Base-by-base conservation (phyloP, 495 filamentous ascomycete genomes). In the Rhypophila decipiens region DNA sequence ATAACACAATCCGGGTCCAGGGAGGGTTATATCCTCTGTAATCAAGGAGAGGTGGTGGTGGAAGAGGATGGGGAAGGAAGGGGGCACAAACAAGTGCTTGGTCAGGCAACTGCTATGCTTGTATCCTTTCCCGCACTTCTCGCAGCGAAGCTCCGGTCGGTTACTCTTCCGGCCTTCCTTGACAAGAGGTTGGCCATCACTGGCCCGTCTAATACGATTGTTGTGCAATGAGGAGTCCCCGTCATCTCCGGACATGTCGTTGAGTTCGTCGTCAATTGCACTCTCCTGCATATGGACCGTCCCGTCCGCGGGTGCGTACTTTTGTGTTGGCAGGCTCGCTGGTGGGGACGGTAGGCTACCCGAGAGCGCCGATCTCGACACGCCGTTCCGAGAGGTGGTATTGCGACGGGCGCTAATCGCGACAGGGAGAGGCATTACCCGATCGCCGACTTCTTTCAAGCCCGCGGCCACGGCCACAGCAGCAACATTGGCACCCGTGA, bases 71-170 rank as follows among this genome's bases (percentile, higher is more conserved):
- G 65, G 63, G 53, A 56, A 60, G 59, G 69, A 73, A 68, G 73
- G 67, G 79, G 75, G 78, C 82, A 96, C 93, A 83, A 84, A 98
- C 93, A 96, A 88, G 85, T 98, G 93, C 82, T 98, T 98, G 67
- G 88, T 93, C 76, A 98, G 83, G 84, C 93, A 98, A 77, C 94
- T 97, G 83, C 91, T 91, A 81, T 98, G 93, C 84, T 98, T 98
- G 83, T 98, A 98, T 72, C 88, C 90, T 78, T 98, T 98, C 68
- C 93, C 93, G 77, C 93, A 98, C 70, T 87, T 93, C 62, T 96
- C 90, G 73, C 93, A 98, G 70, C 87, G 86, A 61, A 98, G 78
- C 64, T 96, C 91, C 56, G 82, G 80, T 57, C 82, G 78, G 61
- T 74, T 85, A 65, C 72, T 72, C 66, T 82, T 85, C 65, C 84